Base-by-base conservation (phyloP, 176 grass and related monocot species). In the Lolium rigidum region DNA sequence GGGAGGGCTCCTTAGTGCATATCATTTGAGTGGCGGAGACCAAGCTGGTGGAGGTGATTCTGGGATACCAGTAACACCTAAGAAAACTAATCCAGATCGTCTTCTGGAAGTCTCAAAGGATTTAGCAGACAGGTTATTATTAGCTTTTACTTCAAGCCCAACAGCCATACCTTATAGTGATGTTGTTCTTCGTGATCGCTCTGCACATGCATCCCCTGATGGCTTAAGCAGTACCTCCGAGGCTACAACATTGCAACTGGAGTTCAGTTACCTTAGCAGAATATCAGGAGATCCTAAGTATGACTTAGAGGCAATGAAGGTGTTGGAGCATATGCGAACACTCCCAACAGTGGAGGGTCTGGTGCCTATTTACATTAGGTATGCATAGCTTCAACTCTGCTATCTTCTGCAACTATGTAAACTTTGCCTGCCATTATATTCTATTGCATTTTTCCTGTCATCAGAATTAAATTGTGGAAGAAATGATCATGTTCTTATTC, bases 1-100 rank as follows among this genome's bases (percentile, higher is more conserved):
- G 85, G 97, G 97, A 78, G 97, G 97, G n/a, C 97, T 98, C 90
- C 97, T 98, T 69, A 96, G 97, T 83, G 92, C 97, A 22, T 95
- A 98, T 87, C 97, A 98, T 84, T 92, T 98, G 79, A 96, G 92
- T 82, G 87, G 70, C 69, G 80, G 84, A 47, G 88, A 87, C 47
- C 80, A 84, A 80, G 83, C 76, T 35, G 72, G 63, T 58, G 58
- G 70, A 83, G 78, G 52, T 77, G 48, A 88, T 43, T 86, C 85
- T 78, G 93, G 90, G 67, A 86, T 94, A 91, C 60, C 90, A 70
- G 18, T 79, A 75, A 84, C 84, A 81, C 72, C 63, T 83, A 92
- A 81, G 66, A 93, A 78, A 51, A 82, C 84, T 44, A 95, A 90
- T 75, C 76, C 90, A n/a, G 86, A 92, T 56, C 63, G 80, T 28